Percentiles rank a stretch among this genome's conserved stretches.
These are phyloP conservation scores for Gyromitra esculenta DNA, from an alignment of 2,329 filamentous ascomycete species.

Conservation along the genomic window DNA sequence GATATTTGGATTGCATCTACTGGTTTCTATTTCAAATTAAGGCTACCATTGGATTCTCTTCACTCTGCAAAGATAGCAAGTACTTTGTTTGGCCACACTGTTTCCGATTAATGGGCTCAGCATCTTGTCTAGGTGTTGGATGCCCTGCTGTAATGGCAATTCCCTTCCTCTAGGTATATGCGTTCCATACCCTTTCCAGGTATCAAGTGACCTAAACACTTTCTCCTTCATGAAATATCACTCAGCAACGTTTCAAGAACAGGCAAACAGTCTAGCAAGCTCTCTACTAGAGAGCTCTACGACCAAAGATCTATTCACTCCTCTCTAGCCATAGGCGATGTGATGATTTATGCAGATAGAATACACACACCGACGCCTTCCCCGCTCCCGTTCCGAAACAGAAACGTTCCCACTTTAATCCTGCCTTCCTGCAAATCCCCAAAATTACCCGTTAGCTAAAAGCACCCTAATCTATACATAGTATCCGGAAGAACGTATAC, in stretches of 20 bases:
- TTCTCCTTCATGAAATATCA: slow-evolving; percentile 31
- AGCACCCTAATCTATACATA: not conserved
- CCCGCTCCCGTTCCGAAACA: not conserved
- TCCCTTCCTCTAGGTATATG: not conserved
- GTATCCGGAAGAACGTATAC: not conserved
- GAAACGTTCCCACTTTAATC: slow-evolving; percentile 44
- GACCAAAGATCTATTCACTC: slow-evolving; percentile 11
- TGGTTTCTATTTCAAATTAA: not conserved
- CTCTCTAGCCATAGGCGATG: slow-evolving; percentile 33
- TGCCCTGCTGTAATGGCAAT: not conserved
- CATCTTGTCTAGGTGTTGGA: not conserved
- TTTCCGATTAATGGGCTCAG: not conserved
- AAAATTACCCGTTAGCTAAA: slow-evolving; percentile 35
- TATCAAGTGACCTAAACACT: not conserved
- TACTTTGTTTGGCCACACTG: not conserved
- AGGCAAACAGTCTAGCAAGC: not conserved
- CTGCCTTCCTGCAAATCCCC: slow-evolving; percentile 48
- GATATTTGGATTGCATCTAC: not conserved
- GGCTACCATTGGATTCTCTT: not conserved
- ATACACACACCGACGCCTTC: slow-evolving; percentile 37
- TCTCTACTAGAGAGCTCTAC: not conserved
- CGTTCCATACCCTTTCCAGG: not conserved
- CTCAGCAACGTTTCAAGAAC: not conserved
- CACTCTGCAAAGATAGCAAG: not conserved
- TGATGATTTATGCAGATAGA: slow-evolving; percentile 38